These are phyloP conservation scores for Eleusine indica DNA, from an alignment of 176 grass and related monocot genomes.

Conservation along the genomic window DNA sequence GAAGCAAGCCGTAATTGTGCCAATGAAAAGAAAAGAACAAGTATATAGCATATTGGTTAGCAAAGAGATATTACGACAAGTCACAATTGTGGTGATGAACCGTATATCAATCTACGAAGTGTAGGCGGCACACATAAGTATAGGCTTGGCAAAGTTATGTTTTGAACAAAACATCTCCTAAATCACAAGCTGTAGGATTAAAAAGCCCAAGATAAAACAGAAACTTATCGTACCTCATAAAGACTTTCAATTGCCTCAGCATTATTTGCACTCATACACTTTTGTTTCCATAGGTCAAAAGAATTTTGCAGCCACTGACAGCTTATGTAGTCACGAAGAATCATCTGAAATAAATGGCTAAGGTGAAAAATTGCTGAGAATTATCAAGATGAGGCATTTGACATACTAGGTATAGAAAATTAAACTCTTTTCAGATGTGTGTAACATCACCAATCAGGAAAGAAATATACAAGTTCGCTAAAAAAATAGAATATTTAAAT, in stretches of 20 bases:
- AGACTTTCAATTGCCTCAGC: slow-evolving; percentile 82
- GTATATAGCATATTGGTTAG: not conserved
- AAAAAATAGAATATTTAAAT: not conserved
- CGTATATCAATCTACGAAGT: not conserved
- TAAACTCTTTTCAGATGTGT: not conserved
- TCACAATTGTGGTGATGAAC: not conserved
- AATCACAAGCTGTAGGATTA: slow-evolving; percentile 21
- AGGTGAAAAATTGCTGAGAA: slow-evolving; percentile 37
- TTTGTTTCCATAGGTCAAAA: slow-evolving; percentile 63
- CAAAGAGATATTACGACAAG: slow-evolving; percentile 2
- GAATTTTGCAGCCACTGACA: slow-evolving; percentile 66
- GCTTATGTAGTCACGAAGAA: slow-evolving; percentile 75
- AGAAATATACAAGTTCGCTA: not conserved
- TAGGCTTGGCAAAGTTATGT: not conserved
- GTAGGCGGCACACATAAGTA: not conserved
- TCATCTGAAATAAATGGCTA: slow-evolving; percentile 76
- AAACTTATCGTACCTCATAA: slow-evolving; percentile 62
- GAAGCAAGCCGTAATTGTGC: not conserved
- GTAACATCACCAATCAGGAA: not conserved
- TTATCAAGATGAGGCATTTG: not conserved
- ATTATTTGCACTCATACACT: slow-evolving; percentile 56
- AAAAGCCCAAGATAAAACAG: slow-evolving; percentile 6
- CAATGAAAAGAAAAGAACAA: not conserved
- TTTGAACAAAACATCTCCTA: not conserved
- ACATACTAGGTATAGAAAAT: not conserved